Base-by-base conservation (phyloP, 345 rosid genomes). In the Alliaria petiolata region DNA sequence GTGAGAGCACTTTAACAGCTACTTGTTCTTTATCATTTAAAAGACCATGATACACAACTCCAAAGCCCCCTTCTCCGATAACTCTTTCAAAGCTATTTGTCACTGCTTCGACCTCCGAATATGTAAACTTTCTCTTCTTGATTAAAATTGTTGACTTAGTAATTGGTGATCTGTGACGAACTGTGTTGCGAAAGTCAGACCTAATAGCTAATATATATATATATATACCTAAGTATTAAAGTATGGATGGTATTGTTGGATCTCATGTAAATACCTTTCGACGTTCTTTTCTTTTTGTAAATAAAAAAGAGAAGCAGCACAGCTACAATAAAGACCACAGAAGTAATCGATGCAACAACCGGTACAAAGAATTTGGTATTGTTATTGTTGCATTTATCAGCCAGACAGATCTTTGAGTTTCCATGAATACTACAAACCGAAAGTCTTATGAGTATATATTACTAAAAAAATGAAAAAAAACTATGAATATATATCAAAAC, bases 291-390 rank as follows among this genome's bases (percentile, higher is more conserved):
- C 62, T 33, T 56, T 56, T 13, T 56, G 30, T 28, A 28, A 13
- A 56, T 67, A 16, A 19, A 62, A 1, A 15, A 17, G 62, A 75
- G 44, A 22, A 69, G 3, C 34, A 58, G 50, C 19, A 16, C 12
- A 12, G 26, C 4, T n/a, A 76, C 7, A 39, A 79, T 25, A 9
- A 70, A 1, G 11, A 60, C 38, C 6, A 54, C 12, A 4, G 67
- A 49, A 62, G 60, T 80, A 49, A 60, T 9, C 3, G 78, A 47
- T n/a, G 75, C 80, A 20, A 59, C 52, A 16, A 77, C 9, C 0
- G 78, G 67, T 35, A 74, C 70, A 17, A 59, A 6, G 6, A 16
- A 0, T 5, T 38, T 72, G 0, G 6, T 54, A 0, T 42, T 70
- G 17, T 40, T 45, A 7, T 14, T 49, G 3, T 69, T 33, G 61